Conservation (phyloP, 2,329 filamentous ascomycete species). For the Peltaster fructicola region DNA sequence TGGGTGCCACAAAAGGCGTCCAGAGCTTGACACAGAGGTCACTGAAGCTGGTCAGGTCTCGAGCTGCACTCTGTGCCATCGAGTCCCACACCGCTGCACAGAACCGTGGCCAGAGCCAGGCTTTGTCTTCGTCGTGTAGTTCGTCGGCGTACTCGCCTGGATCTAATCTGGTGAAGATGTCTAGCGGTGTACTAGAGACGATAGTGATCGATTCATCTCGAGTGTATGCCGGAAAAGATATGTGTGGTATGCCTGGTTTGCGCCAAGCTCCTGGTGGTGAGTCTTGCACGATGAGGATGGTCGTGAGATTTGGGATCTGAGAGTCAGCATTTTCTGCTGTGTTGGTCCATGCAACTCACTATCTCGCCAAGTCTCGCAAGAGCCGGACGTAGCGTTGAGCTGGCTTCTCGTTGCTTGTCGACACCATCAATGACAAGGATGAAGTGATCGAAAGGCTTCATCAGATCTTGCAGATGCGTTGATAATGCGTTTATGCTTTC, state of each 20-base stretch:
- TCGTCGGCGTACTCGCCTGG: conserved; percentile 26
- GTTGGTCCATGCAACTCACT: conserved; percentile 15
- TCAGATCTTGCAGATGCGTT: conserved; percentile 50
- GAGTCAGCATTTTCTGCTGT: background rate
- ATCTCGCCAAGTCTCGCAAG: conserved; percentile 72
- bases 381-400: conserved; percentile 61
- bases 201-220: conserved; percentile 67
- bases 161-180: conserved; percentile 24
- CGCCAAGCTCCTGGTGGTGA: conserved; percentile 54
- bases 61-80: conserved; percentile 59
- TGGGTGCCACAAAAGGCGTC: conserved; percentile 66
- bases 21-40: conserved; percentile 59
- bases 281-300: conserved; percentile 58
- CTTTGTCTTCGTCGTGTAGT: conserved; percentile 37
- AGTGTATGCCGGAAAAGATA: conserved; percentile 71
- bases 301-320: conserved; percentile 62
- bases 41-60: conserved; percentile 58
- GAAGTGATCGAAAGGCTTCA: conserved; percentile 43
- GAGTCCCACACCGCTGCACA: conserved; percentile 74
- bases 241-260: conserved; percentile 50
- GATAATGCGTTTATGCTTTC: conserved; percentile 65
- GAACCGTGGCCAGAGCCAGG: conserved; percentile 65
- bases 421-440: conserved; percentile 77
- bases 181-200: conserved; percentile 38
- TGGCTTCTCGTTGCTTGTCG: conserved; percentile 65